Base-by-base conservation (phyloP, 2,329 filamentous ascomycete species). In the Cordyceps fumosorosea region DNA sequence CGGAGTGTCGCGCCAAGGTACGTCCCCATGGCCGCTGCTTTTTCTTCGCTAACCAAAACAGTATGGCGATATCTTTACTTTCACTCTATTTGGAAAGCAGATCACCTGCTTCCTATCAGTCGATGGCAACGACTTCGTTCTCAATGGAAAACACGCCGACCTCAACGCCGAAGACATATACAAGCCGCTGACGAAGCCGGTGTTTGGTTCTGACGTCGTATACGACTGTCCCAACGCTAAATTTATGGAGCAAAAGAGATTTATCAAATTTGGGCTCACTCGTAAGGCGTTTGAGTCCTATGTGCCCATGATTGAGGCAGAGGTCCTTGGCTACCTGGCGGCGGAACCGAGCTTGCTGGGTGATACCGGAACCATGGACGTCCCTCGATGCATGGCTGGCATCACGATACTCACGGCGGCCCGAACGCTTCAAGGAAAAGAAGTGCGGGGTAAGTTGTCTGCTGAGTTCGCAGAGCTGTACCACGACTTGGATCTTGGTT, bases 171-270 rank as follows among this genome's bases (percentile, higher is more conserved):
- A 84, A 69, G 81, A 84, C 37, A 79, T 83, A 66, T 84, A 84
- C 67, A 71, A 74, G 0, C 76, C 77, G 6, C 70, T 84, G 48
- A 81, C 78, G 6, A 82, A 76, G 0, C 81, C 81, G 11, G 81
- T 84, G 5, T 95, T 95, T 71, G 90, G 90, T 64, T 85, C 83
- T 72, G 86, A 90, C 74, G 88, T 95, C 50, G 87, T 93, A 55
- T 93, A 93, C 74, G 90, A 93, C 74, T 93, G 89, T 73, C 89
- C 90, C 48, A 93, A 93, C 74, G 79, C 88, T 53, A 92, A 92
- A 75, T 81, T 93, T 64, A 93, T 93, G 89, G 90, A 95, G 76
- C 90, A 95, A 77, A 93, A 93, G 80, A 91, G 90, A 79, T 89
- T 89, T 68, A 85, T 89, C 80, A 89, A 90, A 72, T 85, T 86